These are phyloP conservation scores for Suillus fuscotomentosus DNA, from an alignment of 768 basidiomycete species.

Conservation along the genomic window DNA sequence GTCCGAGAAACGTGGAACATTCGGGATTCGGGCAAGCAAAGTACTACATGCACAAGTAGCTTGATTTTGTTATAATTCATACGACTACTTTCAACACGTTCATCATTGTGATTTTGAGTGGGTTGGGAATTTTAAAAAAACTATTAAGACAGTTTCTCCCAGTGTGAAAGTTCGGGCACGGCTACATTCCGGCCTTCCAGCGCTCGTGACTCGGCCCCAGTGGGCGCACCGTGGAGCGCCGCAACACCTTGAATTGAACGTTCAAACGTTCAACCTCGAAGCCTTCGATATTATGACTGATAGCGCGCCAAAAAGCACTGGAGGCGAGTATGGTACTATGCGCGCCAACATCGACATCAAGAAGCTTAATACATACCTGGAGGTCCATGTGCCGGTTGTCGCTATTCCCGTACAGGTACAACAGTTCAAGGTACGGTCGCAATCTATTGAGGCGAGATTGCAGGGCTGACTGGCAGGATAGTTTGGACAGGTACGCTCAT, in stretches of 20 bases:
- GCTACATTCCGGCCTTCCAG: too few relatives aligned
- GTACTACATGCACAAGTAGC: background rate
- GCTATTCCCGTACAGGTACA: slow-evolving; percentile 71
- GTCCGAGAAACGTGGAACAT: slow-evolving; percentile 12
- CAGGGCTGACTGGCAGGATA: slow-evolving; percentile 27
- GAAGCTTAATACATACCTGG: slow-evolving; percentile 66
- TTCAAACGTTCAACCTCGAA: background rate
- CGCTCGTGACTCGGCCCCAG: too few relatives aligned
- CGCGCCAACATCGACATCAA: slow-evolving; percentile 67
- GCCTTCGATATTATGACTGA: slow-evolving; percentile 18
- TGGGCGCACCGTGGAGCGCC: too few relatives aligned
- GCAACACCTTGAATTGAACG: too few relatives aligned
- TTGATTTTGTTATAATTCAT: background rate
- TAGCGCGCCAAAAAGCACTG: slow-evolving; percentile 45
- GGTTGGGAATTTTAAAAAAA: too few relatives aligned
- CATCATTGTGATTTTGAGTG: background rate
- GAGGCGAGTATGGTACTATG: slow-evolving; percentile 74
- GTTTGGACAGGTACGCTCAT: slow-evolving; percentile 78
- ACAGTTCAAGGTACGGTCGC: slow-evolving; percentile 81
- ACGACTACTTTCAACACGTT: background rate
- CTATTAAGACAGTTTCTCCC: too few relatives aligned
- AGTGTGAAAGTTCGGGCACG: too few relatives aligned
- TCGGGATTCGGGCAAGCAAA: slow-evolving; percentile 4
- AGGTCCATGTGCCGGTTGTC: slow-evolving; percentile 51
- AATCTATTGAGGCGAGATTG: background rate